These are phyloP conservation scores for Tetracladium maxilliforme DNA, from an alignment of 2,329 filamentous ascomycete genomes.

Conservation along the genomic window DNA sequence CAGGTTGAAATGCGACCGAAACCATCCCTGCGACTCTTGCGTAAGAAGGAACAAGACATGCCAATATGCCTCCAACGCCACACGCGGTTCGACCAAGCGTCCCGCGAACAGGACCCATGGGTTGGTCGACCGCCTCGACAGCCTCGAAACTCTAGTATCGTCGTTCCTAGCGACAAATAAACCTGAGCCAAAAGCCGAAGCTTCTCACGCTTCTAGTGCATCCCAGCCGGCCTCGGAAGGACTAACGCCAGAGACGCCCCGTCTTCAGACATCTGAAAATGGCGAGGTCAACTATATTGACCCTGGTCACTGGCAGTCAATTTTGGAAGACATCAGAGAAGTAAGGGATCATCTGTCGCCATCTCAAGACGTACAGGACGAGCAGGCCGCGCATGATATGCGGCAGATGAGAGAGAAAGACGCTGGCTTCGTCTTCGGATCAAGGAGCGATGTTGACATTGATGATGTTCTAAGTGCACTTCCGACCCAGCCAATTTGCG, in stretches of 20 bases:
- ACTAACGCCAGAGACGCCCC: conserved; percentile 5
- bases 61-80: too few species aligned
- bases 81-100: too few species aligned
- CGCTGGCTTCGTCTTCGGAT: too few species aligned
- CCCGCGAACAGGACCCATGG: too few species aligned
- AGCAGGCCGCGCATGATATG: too few species aligned
- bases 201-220: conserved; percentile 7
- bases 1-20: too few species aligned
- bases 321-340: conserved; percentile 10
- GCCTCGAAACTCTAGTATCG: not conserved
- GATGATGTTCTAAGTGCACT: conserved; percentile 7
- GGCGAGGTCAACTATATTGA: too few species aligned
- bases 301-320: conserved; percentile 9
- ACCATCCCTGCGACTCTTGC: conserved; percentile 7
- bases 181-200: conserved; percentile 5
- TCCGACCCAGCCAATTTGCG: conserved; percentile 7
- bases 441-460: conserved; percentile 3
- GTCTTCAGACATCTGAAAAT: not conserved
- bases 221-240: not conserved
- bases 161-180: conserved; percentile 4
- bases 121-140: conserved; percentile 2
- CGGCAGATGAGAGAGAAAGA: conserved; percentile 6
- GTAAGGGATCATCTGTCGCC: too few species aligned
- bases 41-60: conserved; percentile 6
- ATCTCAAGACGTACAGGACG: too few species aligned